These are phyloP conservation scores for Epichloe brachyelytri DNA, from an alignment of 2,329 filamentous ascomycete species.

Conservation along the genomic window DNA sequence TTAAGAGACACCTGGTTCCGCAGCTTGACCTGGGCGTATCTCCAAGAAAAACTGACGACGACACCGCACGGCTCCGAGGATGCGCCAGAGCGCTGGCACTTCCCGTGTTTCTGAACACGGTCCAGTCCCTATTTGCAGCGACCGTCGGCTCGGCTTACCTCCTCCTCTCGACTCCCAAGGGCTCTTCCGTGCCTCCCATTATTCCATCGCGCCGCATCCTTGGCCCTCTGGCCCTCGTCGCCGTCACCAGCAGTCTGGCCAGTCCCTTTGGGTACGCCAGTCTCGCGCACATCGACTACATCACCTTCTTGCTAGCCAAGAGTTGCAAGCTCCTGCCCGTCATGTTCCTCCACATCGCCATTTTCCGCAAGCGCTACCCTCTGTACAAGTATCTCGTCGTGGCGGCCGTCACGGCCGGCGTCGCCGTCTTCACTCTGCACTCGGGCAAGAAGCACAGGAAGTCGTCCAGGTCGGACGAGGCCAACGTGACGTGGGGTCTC, in stretches of 20 bases:
- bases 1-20: neutral
- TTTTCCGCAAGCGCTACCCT: slow-evolving; percentile 82
- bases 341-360: slow-evolving; percentile 88
- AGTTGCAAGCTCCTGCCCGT: slow-evolving; percentile 98
- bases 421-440: slow-evolving; percentile 90
- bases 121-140: slow-evolving; percentile 84
- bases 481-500: slow-evolving; percentile 65
- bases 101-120: slow-evolving; percentile 89
- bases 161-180: slow-evolving; percentile 42
- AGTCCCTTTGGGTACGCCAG: slow-evolving; percentile 93
- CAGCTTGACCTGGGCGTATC: slow-evolving; percentile 86
- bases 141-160: slow-evolving; percentile 75
- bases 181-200: slow-evolving; percentile 41
- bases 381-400: slow-evolving; percentile 96
- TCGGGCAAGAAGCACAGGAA: slow-evolving; percentile 44
- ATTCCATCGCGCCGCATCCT: slow-evolving; percentile 69
- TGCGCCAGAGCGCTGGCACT: slow-evolving; percentile 70
- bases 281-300: slow-evolving; percentile 90
- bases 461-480: slow-evolving; percentile 30
- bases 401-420: slow-evolving; percentile 76
- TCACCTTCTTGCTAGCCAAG: slow-evolving; percentile 94
- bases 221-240: slow-evolving; percentile 68
- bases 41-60: slow-evolving; percentile 95
- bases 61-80: slow-evolving; percentile 61
- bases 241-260: slow-evolving; percentile 75